Conservation (phyloP, 2,329 filamentous ascomycete species). For the Phyllachora maydis region DNA sequence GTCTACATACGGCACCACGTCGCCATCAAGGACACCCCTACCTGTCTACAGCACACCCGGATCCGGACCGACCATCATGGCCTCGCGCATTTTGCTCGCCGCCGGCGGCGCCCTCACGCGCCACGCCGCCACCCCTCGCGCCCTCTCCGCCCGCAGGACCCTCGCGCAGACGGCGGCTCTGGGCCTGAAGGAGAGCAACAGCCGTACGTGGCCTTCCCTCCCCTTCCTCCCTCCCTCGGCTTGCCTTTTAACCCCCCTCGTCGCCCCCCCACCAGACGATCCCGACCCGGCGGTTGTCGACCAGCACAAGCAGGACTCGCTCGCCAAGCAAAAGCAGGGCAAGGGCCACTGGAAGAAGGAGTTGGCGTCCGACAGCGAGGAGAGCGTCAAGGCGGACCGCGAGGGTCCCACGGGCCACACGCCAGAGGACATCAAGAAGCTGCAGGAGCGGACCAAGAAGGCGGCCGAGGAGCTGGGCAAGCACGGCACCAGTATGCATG, state of each 20-base stretch:
- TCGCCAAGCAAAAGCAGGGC: slow-evolving; percentile 48
- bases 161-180: background rate
- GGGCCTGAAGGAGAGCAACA: background rate
- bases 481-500: slow-evolving; percentile 24
- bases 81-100: background rate
- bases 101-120: too few species aligned
- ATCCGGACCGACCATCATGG: slow-evolving; percentile 1
- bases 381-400: slow-evolving; percentile 50
- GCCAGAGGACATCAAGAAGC: slow-evolving; percentile 18
- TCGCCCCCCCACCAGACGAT: slow-evolving; percentile 5
- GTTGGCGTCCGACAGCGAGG: slow-evolving; percentile 62
- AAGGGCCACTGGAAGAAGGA: slow-evolving; percentile 58
- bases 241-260: background rate
- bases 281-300: slow-evolving; percentile 20
- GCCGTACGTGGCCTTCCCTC: background rate
- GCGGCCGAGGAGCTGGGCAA: slow-evolving; percentile 25
- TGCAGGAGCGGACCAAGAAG: slow-evolving; percentile 39
- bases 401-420: slow-evolving; percentile 2
- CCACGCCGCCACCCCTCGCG: background rate
- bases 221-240: background rate
- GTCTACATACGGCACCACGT: too few species aligned
- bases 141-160: background rate
- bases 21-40: too few species aligned
- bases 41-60: too few species aligned
- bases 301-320: slow-evolving; percentile 37